Evolutionary conservation across 495 filamentous ascomycete genomes (phyloP), one percentile per base, ranked within the genome.

Genomic region (Terfezia claveryi): DNA sequence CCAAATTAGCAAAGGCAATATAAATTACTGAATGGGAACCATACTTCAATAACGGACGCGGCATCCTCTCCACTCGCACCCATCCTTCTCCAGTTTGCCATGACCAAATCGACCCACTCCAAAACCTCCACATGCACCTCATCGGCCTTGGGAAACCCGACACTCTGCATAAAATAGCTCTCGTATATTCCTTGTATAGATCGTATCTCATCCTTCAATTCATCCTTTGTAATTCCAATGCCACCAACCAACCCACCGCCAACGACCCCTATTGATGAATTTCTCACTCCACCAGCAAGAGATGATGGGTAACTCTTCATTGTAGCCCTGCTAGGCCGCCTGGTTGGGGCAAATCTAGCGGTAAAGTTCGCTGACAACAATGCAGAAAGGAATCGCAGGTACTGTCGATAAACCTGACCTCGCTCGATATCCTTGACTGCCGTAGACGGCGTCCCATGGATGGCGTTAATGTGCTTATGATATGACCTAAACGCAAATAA

Each of bases 21-120:
- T 23, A 20, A 27, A 7, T 6, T 0, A 12, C 6, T 23, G 16
- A 51, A 51, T 51, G n/a, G 8, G 41, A 12, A 20, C n/a, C 50
- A 5, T 51, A 51, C 50, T 0, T 51, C 63, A 3, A 59, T 54
- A 1, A 66, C 58, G 2, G 32, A 49, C 10, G 57, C 52, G 2
- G 63, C 77, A 57, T 72, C 74, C 82, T 86, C 91, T 20, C 72
- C 73, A 14, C 78, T 73, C 4, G 85, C 83, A 58, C 81, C 83
- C 8, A 93, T 64, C 38, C 85, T 71, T 37, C 75, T 68, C 92
- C 92, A 98, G 66, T 98, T 96, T 44, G 67, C 69, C 61, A 91
- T 82, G 14, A 86, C 83, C 52, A 78, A 72, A 56, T 84, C 77
- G 7, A 84, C 78, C 77, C 89, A 96, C 51, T 72, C 71, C 61